A percentile compares a stretch with the other conserved stretches of the same genome.
Evolutionary conservation across 164 flowering plant genomes (phyloP).

Genomic region (Magnolia sinica): DNA sequence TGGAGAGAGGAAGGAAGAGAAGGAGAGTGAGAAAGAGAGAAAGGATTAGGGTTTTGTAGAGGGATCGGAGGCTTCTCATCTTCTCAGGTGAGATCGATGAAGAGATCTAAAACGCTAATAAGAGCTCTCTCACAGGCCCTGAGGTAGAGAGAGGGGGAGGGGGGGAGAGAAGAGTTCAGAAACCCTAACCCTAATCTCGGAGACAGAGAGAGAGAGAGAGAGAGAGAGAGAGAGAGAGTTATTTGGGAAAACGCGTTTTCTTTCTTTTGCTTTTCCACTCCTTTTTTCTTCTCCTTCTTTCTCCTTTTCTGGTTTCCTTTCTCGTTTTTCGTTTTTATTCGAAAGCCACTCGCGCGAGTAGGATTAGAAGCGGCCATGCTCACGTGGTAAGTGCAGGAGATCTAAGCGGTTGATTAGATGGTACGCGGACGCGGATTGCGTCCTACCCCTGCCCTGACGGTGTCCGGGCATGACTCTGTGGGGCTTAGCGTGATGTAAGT

Average conservation of each 20-base stretch:
- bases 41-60: constrained; percentile 21
- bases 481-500: too few species aligned
- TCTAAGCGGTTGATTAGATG: background rate
- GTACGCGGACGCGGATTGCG: too few species aligned
- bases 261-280: constrained; percentile 5
- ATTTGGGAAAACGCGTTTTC: constrained; percentile 16
- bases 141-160: background rate
- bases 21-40: constrained; percentile 10
- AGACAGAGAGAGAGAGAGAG: background rate
- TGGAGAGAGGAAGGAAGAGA: constrained; percentile 10
- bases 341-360: background rate
- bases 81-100: background rate
- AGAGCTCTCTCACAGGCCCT: constrained; percentile 7
- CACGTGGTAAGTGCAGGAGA: background rate
- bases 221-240: constrained; percentile 4
- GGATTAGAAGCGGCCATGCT: background rate
- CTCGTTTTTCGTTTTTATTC: background rate
- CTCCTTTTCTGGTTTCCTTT: background rate
- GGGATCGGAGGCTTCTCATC: constrained; percentile 1
- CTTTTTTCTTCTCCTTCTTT: background rate
- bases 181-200: constrained; percentile 21
- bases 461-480: too few species aligned
- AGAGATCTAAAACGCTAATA: background rate
- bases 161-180: constrained; percentile 8
- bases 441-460: too few species aligned